Conservation (phyloP, 345 rosid species). For the Gossypium australe region DNA sequence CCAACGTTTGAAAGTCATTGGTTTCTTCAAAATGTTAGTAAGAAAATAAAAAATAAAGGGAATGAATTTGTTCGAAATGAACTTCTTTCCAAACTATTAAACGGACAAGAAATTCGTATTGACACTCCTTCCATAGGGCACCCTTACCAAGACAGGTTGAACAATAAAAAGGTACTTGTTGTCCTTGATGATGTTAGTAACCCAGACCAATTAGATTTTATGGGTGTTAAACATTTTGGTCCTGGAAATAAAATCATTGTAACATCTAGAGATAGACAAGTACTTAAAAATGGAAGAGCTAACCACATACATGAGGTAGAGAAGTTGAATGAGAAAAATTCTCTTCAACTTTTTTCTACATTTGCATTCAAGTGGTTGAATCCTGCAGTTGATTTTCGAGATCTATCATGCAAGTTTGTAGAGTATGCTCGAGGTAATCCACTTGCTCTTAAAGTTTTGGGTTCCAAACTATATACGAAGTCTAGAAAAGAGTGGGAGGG, state of each 20-base stretch:
- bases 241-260: background rate
- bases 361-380: background rate
- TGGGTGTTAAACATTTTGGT: background rate
- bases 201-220: background rate
- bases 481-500: background rate
- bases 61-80: background rate
- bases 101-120: background rate
- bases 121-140: background rate
- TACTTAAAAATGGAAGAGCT: background rate
- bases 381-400: background rate
- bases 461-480: background rate
- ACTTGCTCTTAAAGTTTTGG: background rate
- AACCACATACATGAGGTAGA: background rate
- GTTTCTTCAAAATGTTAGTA: background rate
- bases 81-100: background rate
- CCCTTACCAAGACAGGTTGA: background rate
- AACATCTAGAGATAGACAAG: slow-evolving; percentile 1
- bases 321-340: background rate
- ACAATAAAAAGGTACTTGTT: background rate
- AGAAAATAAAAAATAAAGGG: background rate
- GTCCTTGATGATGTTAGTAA: background rate
- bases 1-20: background rate
- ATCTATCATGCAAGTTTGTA: background rate
- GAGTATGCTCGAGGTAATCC: background rate
- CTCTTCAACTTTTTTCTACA: background rate